Evolutionary conservation across 1,284 basidiomycete genomes (phyloP), one percentile per base, ranked within the genome.

Genomic region (Apiotrichum siamense): DNA sequence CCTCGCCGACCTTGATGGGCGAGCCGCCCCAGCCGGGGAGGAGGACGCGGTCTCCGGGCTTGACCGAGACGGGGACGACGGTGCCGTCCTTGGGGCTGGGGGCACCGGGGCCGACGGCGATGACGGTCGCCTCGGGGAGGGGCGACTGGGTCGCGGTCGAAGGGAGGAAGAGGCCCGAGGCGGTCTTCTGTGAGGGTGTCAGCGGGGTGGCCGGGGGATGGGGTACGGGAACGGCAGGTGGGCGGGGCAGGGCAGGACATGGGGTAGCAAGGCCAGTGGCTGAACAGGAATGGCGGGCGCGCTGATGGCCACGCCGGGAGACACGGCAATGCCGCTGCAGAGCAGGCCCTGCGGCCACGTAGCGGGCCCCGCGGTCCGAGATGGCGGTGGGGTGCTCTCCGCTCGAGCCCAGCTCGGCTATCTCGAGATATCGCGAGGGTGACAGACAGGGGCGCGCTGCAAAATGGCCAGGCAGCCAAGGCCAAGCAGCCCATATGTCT

Each of bases 11-110:
- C 77, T 97, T 98, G 77, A 98, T 93, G 18, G 87, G 75, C 74
- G 86, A 92, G 17, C 94, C 94, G 50, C 94, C 94, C 88, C 93
- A 98, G 23, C 88, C 87, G 9, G 94, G 94, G 6, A 98, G 79
- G 47, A 98, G 79, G 10, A 97, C 92, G 35, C 88, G 82, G 78
- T 97, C 94, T 42, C 94, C 94, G 26, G 85, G 79, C 77, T 87
- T 84, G 50, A 97, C 92, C 33, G 78, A 76, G 23, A 84, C 81
- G 12, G 92, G 87, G n/a, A 86, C 76, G 18, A 94, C 54, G 32
- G 80, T 75, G 41, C 94, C 93, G 7, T 90, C 83, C 78, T 90
- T 89, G 40, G 33, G 33, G 79, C 87, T 83, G 26, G 84, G 84
- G 25, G 87, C 87, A 43, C 94, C 94, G 40, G 93, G 94, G 48